Base-by-base conservation (phyloP, 805 yeast genomes). In the Metschnikowia orientalis region DNA sequence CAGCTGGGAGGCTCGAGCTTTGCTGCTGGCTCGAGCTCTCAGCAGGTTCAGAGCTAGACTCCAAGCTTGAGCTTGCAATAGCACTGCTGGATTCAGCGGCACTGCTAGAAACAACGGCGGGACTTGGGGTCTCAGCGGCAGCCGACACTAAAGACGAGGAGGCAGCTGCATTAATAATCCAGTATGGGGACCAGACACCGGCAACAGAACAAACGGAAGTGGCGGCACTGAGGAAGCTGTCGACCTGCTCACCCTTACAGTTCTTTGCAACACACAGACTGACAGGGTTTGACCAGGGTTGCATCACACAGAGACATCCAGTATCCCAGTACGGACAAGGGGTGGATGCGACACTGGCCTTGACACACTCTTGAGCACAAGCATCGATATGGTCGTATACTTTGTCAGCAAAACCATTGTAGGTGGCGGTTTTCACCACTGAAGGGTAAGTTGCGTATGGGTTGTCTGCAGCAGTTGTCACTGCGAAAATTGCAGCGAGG, bases 271-370 rank as follows among this genome's bases (percentile, higher is more conserved):
- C 37, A 58, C 69, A 63, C 23, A 50, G 41, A 32, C 58, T 65
- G 23, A 63, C 57, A 12, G 40, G 30, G 10, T 51, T 54, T 30
- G 47, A 47, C 54, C 57, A 63, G 24, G 43, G 38, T 11, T 60
- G 47, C 61, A 63, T 61, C 14, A 60, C 64, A 59, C 69, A 63
- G 33, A 63, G 54, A 50, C 69, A 63, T 11, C 69, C 69, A 30
- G 67, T 56, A 42, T 63, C 69, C 67, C 68, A 63, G 55, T 60
- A 59, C 26, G 69, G 69, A 41, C 69, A 63, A 28, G 67, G 67
- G 8, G 66, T 58, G 23, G 41, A 35, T 5, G 57, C 53, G 26
- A 65, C 56, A 35, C 51, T 45, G 27, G 44, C 43, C 18, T 30
- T 38, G 13, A 59, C 54, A 52, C 68, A 62, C 1, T 32, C 30